Evolutionary conservation across 169 alveolate species (phyloP).

Genomic region (Plasmodium yoelii): DNA sequence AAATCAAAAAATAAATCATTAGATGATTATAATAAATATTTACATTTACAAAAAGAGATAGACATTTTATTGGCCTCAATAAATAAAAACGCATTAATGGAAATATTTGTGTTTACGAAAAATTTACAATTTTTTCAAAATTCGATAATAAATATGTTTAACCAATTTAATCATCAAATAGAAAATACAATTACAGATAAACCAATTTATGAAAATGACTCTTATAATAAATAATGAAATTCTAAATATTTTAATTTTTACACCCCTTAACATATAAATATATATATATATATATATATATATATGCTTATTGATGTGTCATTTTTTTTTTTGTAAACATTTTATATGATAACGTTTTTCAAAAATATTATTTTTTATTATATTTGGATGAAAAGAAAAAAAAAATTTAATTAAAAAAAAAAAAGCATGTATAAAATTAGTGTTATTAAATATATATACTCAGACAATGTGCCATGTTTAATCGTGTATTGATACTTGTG

Average conservation of each 20-base stretch:
- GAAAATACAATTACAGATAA: constrained; percentile 22
- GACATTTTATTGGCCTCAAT: constrained; percentile 15
- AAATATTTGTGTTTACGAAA: constrained; percentile 29
- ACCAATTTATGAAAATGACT: too few relatives aligned
- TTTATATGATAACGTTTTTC: too few relatives aligned
- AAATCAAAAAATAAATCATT: constrained; percentile 24
- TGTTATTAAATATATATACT: too few relatives aligned
- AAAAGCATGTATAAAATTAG: too few relatives aligned
- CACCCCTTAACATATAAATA: neutral
- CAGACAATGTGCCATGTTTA: too few relatives aligned
- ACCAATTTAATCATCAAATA: constrained; percentile 26
- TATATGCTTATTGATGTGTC: too few relatives aligned
- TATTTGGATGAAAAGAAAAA: too few relatives aligned
- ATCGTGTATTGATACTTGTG: too few relatives aligned
- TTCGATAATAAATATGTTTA: constrained; percentile 24
- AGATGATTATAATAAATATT: constrained; percentile 22
- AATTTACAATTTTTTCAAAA: constrained; percentile 47
- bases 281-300: too few relatives aligned
- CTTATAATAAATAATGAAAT: neutral
- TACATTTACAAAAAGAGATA: constrained; percentile 53
- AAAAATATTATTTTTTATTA: too few relatives aligned
- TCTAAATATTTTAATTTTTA: neutral
- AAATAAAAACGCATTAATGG: constrained; percentile 42
- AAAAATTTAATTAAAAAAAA: too few relatives aligned
- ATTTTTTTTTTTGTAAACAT: too few relatives aligned